Percentiles rank a stretch among this genome's conserved stretches.
Evolutionary conservation across 2,329 filamentous ascomycete species (phyloP).

Genomic region (Pyrenophora graminea): DNA sequence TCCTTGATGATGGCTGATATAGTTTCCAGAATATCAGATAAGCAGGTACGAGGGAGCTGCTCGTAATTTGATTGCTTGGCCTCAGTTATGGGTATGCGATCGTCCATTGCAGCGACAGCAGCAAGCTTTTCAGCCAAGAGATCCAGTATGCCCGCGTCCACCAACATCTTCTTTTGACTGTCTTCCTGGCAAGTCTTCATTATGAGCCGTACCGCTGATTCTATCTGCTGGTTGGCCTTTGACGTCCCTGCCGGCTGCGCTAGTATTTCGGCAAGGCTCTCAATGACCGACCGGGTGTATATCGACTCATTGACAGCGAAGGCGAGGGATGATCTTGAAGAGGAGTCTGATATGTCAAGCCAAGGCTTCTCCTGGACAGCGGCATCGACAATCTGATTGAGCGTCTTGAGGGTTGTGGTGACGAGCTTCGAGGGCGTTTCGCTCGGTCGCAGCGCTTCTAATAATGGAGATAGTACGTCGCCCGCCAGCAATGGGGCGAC

Average conservation of each 20-base stretch:
- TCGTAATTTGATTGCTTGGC: conserved; percentile 23
- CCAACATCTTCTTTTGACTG: conserved; percentile 70
- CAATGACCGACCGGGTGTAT: conserved; percentile 65
- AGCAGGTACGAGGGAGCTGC: conserved; percentile 54
- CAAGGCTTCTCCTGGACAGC: conserved; percentile 59
- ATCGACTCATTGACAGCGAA: conserved; percentile 50
- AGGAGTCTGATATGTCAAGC: conserved; percentile 54
- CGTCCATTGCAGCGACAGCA: conserved; percentile 36
- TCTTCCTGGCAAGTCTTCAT: conserved; percentile 71
- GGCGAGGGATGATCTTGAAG: conserved; percentile 61
- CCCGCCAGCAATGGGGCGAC: conserved; percentile 73
- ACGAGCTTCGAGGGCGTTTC: conserved; percentile 69
- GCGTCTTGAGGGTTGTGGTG: conserved; percentile 72
- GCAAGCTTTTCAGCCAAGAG: conserved; percentile 73
- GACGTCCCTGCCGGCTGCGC: conserved; percentile 59
- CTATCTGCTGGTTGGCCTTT: conserved; percentile 65
- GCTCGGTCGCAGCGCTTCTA: conserved; percentile 69
- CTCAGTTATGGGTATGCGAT: conserved; percentile 23
- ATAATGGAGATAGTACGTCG: conserved; percentile 68
- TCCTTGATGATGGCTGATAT: conserved; percentile 76
- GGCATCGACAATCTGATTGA: conserved; percentile 73
- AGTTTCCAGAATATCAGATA: conserved; percentile 75
- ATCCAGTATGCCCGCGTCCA: conserved; percentile 75
- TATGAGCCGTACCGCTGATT: conserved; percentile 62
- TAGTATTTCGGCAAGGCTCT: conserved; percentile 68